phyloP scores from a whole-genome alignment of 139 green algal genomes.

The Haematococcus sp. region DNA sequence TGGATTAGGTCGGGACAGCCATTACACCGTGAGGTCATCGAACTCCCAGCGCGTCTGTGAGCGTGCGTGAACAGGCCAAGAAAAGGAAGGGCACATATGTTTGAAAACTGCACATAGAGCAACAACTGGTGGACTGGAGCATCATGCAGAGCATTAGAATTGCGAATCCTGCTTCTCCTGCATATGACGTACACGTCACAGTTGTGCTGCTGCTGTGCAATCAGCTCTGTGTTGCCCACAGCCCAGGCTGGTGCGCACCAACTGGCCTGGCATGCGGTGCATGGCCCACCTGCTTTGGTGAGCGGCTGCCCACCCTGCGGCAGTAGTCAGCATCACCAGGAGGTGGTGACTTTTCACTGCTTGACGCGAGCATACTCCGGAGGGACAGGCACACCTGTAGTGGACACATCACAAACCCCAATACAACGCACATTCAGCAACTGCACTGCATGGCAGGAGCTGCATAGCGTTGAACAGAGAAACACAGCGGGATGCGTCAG shows the following conservation, averaged over 20 bases:
- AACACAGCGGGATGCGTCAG: neutral
- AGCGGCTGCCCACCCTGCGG: slow-evolving; percentile 42
- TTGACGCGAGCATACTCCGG: slow-evolving; percentile 82
- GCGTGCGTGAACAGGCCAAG: too few species aligned
- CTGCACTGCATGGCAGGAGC: neutral
- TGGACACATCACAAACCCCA: neutral
- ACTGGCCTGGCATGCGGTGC: too few species aligned
- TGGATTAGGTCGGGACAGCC: too few species aligned
- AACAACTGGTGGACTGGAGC: too few species aligned
- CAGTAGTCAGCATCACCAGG: slow-evolving; percentile 73
- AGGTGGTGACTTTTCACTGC: neutral
- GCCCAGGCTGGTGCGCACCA: too few species aligned
- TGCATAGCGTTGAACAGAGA: neutral
- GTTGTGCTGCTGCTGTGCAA: neutral
- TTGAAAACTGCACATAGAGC: too few species aligned
- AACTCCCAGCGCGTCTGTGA: neutral
- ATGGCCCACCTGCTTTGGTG: slow-evolving; percentile 50
- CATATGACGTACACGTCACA: neutral
- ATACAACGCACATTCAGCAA: neutral
- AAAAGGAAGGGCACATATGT: too few species aligned
- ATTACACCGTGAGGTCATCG: neutral
- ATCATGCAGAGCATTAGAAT: too few species aligned
- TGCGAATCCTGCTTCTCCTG: neutral
- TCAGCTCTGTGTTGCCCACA: too few species aligned
- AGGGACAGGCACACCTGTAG: slow-evolving; percentile 46